Evolutionary conservation across 306 rosid species (phyloP).

Genomic region (Cicer yamashitae): DNA sequence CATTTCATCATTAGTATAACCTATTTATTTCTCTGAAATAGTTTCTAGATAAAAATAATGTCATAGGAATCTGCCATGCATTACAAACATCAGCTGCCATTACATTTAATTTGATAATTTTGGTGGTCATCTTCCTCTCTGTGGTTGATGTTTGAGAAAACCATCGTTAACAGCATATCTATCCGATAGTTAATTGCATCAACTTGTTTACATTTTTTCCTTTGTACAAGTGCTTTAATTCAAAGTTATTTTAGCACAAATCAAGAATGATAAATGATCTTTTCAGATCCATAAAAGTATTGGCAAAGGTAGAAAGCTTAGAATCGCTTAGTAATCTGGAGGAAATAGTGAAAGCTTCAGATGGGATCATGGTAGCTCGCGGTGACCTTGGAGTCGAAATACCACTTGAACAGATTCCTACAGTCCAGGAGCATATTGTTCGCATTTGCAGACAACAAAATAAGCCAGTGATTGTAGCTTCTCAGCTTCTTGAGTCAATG

Average conservation of each 20-base stretch:
- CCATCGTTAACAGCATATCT: neutral
- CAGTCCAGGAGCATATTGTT: constrained; percentile 74
- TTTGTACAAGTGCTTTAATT: constrained; percentile 12
- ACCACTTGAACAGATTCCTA: constrained; percentile 89
- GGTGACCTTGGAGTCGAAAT: constrained; percentile 93
- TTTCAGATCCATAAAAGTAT: constrained; percentile 69
- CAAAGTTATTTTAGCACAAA: neutral
- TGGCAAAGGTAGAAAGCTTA: constrained; percentile 91
- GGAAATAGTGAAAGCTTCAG: constrained; percentile 79
- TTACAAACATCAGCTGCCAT: neutral
- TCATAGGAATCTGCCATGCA: constrained; percentile 3
- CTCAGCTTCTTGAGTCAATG: constrained; percentile 96
- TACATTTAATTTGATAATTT: neutral
- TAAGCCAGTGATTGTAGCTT: constrained; percentile 92
- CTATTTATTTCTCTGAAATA: constrained; percentile 1
- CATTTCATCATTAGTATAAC: neutral
- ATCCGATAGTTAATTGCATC: neutral
- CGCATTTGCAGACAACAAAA: constrained; percentile 74
- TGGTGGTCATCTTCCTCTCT: constrained; percentile 13
- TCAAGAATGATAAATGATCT: constrained; percentile 18
- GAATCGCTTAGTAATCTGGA: constrained; percentile 76
- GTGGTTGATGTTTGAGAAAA: constrained; percentile 21
- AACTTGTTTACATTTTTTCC: constrained; percentile 1
- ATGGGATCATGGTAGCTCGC: constrained; percentile 92
- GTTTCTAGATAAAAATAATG: constrained; percentile 22